Base-by-base conservation (phyloP, 2,329 filamentous ascomycete species). In the Aspergillus carbonarius region DNA sequence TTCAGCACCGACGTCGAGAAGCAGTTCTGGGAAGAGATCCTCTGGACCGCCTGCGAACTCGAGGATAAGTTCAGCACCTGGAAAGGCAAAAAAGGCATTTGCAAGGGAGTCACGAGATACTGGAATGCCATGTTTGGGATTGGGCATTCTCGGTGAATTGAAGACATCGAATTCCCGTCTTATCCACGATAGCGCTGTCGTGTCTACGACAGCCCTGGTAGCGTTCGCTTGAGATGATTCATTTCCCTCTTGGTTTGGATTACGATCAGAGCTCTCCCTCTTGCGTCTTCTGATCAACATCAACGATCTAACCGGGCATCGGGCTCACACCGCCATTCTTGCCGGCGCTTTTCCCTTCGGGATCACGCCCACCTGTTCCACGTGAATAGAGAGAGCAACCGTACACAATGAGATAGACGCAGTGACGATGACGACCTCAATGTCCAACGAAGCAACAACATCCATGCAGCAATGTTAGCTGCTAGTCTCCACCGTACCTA, bases 21-120 rank as follows among this genome's bases (percentile, higher is more conserved):
- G 48, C 60, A 67, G 15, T 75, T 75, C 42, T 78, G 76, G 76
- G 63, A 63, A 2, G 74, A 76, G 59, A 75, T 78, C 54, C 70
- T 69, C 35, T 72, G 71, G 63, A 72, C 74, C 6, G 74, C 70
- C 10, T 78, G 75, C 59, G 70, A 72, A 49, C 69, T 77, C 18
- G 72, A 77, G 55, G 56, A 63, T 27, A 71, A 66, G 42, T 72
- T 73, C 55, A 58, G 58, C 32, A 67, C 64, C 51, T 77, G 75
- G 72, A 65, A 67, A 15, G 67, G 65, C n/a, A 68, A 68, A 55
- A 64, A 61, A 37, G 67, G 63, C 9, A 70, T 76, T 30, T 78
- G 75, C 54, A 60, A 69, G 51, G 65, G 65, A 8, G 70, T 72
- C 27, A 69, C 65, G 61, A 53, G 65, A 6, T 76, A 76, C 56